phyloP scores from a whole-genome alignment of 106 monocot genomes.

The Ottelia alismoides region DNA sequence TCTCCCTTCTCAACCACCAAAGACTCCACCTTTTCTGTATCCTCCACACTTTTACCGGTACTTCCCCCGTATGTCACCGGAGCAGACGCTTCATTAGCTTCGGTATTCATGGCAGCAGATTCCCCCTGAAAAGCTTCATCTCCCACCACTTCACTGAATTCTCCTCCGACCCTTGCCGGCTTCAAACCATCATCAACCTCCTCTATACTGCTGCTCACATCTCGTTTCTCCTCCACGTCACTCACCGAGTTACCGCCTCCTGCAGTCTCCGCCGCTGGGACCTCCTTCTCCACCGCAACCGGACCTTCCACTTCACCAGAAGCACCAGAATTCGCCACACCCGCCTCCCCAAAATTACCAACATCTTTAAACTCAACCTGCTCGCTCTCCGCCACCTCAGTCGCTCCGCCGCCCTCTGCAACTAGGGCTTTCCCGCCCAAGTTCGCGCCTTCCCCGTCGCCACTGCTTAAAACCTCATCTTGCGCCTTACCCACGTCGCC shows the following conservation, averaged over 20 bases:
- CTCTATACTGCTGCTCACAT: neutral
- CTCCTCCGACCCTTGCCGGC: neutral
- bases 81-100: neutral
- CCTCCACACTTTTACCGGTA: too few relatives aligned
- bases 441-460: too few relatives aligned
- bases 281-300: too few relatives aligned
- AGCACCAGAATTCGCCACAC: too few relatives aligned
- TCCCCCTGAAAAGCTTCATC: neutral
- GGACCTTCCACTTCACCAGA: too few relatives aligned
- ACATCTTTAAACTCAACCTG: neutral
- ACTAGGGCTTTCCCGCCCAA: neutral
- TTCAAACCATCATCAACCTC: conserved; percentile 3
- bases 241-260: neutral
- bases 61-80: neutral
- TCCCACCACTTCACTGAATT: neutral
- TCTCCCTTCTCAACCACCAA: too few relatives aligned
- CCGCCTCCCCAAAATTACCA: neutral
- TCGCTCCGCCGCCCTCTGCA: neutral
- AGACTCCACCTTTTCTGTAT: too few relatives aligned
- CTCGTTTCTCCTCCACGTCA: neutral
- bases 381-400: neutral
- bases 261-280: too few relatives aligned
- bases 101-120: neutral
- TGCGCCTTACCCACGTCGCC: neutral
- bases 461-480: neutral